Base-by-base conservation (phyloP, 1,139 yeast genomes). In the Nakaseomyces nivariensis region DNA sequence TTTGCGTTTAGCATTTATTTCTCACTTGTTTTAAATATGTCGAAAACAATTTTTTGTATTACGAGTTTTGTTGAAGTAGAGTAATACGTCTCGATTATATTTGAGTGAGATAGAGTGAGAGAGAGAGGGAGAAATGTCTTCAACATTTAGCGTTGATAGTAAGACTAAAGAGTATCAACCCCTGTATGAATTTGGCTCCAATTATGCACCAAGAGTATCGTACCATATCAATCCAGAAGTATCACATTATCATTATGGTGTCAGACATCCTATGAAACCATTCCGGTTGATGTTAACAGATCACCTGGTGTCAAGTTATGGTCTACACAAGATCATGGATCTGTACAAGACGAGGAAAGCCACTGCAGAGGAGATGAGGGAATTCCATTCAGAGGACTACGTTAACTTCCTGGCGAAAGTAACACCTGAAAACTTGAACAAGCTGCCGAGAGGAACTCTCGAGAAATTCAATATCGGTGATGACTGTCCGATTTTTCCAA, bases 251-350 rank as follows among this genome's bases (percentile, higher is more conserved):
- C 97, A 88, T 62, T 89, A 85, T 67, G 97, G 97, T 11, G 85
- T 88, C 0, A 78, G 82, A 53, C 98, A 92, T 68, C 98, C 98
- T 10, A 92, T 92, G 98, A 92, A 92, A 64, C 98, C 98, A n/a
- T 88, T 92, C 67, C 71, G 98, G 54, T 73, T 92, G 51, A 85
- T 90, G 90, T 75, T 92, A 22, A 92, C 98, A 0, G 97, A 92
- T 68, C 97, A 89, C 66, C 71, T 92, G 55, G 94, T 92, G 44
- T 78, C 85, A 27, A 81, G 86, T 5, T 92, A 92, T 68, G 88
- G 88, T 53, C 71, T 92, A 44, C 88, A 89, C 63, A 90, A 89
- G 58, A 76, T 83, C 57, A 88, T 92, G 97, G 97, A 92, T 62
- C 67, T 90, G 34, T 92, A 85, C 67, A 76, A 80, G 50, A 95